Percentiles rank a stretch among this genome's conserved stretches.
Conservation (phyloP, 2,329 filamentous ascomycete genomes). For the Colletotrichum australisinense region DNA sequence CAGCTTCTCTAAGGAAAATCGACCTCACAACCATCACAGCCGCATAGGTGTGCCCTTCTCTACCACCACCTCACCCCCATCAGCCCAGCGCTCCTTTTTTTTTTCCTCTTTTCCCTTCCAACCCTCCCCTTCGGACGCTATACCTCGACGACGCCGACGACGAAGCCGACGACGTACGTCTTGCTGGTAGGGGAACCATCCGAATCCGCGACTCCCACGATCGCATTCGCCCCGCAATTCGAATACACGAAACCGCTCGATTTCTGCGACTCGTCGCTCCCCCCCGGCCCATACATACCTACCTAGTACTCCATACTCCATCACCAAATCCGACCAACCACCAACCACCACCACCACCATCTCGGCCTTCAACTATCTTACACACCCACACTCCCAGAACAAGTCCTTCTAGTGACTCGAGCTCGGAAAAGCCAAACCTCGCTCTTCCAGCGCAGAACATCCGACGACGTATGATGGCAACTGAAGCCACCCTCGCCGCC, state of each 20-base stretch:
- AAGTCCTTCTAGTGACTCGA: conserved; percentile 35
- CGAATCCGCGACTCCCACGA: conserved; percentile 19
- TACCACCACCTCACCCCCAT: conserved; percentile 27
- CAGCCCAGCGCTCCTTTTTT: conserved; percentile 31
- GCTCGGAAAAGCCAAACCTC: conserved; percentile 42
- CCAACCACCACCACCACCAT: conserved; percentile 6
- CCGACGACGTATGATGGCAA: conserved; percentile 72
- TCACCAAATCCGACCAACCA: conserved; percentile 14
- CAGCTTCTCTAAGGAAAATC: conserved; percentile 44
- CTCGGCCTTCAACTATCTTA: neutral
- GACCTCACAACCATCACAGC: conserved; percentile 36
- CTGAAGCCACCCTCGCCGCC: conserved; percentile 67
- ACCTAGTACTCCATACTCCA: neutral
- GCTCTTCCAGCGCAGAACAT: conserved; percentile 38
- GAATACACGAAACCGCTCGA: conserved; percentile 39
- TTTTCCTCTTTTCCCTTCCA: conserved; percentile 9
- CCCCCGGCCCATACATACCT: neutral
- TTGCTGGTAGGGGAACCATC: conserved; percentile 21
- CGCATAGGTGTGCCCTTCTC: conserved; percentile 28
- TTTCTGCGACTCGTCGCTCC: conserved; percentile 25
- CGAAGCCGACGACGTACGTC: conserved; percentile 11
- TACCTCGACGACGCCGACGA: conserved; percentile 8
- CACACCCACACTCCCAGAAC: neutral
- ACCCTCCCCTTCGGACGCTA: neutral
- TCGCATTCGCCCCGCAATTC: conserved; percentile 41